A percentile compares a stretch with the other conserved stretches of the same genome.
These are phyloP conservation scores for Hansenula sp. DNA, from an alignment of 1,139 yeast genomes.

Conservation along the genomic window DNA sequence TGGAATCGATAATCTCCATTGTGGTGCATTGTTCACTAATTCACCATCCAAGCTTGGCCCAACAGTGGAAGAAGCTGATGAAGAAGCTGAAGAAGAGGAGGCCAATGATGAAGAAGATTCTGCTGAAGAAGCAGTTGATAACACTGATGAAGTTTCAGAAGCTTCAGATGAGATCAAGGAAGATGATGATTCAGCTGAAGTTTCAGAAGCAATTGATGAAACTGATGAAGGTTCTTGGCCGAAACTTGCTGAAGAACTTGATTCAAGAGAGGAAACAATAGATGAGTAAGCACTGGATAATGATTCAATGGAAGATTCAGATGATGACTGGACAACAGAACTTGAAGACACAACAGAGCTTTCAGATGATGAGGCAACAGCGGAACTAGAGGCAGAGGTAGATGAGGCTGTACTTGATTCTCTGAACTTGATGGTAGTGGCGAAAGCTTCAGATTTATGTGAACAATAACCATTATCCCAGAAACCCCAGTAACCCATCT, in stretches of 20 bases:
- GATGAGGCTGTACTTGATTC: constrained; percentile 13
- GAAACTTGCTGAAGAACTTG: background rate
- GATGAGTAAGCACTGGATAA: background rate
- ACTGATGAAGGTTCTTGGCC: background rate
- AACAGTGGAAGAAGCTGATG: background rate
- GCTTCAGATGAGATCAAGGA: background rate
- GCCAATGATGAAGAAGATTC: too few relatives aligned
- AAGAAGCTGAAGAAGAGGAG: background rate
- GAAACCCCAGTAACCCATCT: constrained; percentile 4
- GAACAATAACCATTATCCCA: constrained; percentile 2
- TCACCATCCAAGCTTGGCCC: constrained; percentile 1
- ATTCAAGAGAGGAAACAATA: background rate
- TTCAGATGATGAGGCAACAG: background rate
- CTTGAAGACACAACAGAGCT: background rate
- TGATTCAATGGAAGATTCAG: background rate
- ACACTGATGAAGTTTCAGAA: background rate
- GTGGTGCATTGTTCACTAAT: background rate
- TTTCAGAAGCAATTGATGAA: too few relatives aligned
- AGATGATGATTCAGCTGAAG: background rate
- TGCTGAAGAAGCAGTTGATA: background rate
- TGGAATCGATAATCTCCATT: constrained; percentile 5
- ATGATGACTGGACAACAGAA: too few relatives aligned
- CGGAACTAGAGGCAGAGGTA: background rate
- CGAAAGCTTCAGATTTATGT: constrained; percentile 14
- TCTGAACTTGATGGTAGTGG: constrained; percentile 16